Evolutionary conservation across 2,329 filamentous ascomycete genomes (phyloP), one percentile per base, ranked within the genome.

Genomic region (Paraphaeosphaeria sporulosa): DNA sequence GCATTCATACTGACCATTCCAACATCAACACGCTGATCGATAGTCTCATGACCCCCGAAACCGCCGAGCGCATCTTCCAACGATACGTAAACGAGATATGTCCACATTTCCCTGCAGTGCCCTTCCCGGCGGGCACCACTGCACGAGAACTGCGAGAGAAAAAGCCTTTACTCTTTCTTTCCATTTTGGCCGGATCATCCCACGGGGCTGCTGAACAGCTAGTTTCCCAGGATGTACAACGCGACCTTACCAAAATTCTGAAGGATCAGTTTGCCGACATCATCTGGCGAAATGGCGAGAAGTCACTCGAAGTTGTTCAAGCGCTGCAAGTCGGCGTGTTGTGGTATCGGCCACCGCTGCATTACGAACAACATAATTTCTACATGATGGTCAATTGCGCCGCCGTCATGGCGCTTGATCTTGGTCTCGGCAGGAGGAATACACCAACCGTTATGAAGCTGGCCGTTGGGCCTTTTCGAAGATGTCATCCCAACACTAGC

Each of bases 291-390:
- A 85, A 86, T 7, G 92, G 91, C 13, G 89, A 93, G 68, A 96
- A 96, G 81, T 92, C 87, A 38, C 79, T 97, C 19, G 93, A 96
- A 76, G 82, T 96, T 7, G 87, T 96, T 9, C 93, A 97, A 78
- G 87, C 91, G 1, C 80, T 96, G 43, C 85, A 92, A 59, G 81
- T 96, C 3, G 84, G 87, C 7, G 87, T 89, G n/a, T 85, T 93
- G 21, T 96, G 93, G 91, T 96, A 96, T 75, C 89, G 88, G 75
- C 92, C 92, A 17, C 93, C 93, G 0, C 89, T 94, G 66, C 86
- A 91, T 68, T 91, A 91, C 60, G 92, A 96, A 71, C 90, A 95
- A 78, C 87, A 94, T 71, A 95, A 95, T 73, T 96, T 95, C 75
- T 96, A 95, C 79, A 91, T 94, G 79, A 85, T 95, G 65, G 88